Evolutionary conservation across 2,329 filamentous ascomycete genomes (phyloP).

Genomic region (Fusarium pseudograminearum): DNA sequence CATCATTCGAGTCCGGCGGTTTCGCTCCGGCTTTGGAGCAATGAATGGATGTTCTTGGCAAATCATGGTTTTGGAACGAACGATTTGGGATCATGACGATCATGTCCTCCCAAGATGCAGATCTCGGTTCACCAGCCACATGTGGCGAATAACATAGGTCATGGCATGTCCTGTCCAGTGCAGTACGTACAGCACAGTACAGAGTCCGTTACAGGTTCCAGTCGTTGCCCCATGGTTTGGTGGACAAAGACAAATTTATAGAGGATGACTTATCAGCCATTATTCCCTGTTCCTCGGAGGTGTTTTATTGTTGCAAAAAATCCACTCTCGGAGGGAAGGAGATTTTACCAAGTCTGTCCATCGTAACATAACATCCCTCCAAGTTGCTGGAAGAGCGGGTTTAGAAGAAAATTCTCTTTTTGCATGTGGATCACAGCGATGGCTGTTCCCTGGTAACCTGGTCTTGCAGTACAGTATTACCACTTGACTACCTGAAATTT

Average conservation of each 20-base stretch:
- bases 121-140: conserved; percentile 31
- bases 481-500: conserved; percentile 2
- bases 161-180: background rate
- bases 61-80: conserved; percentile 24
- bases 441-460: background rate
- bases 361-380: background rate
- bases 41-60: conserved; percentile 8
- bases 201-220: background rate
- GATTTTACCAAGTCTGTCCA: background rate
- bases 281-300: background rate
- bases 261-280: background rate
- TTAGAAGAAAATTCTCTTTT: conserved; percentile 9
- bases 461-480: background rate
- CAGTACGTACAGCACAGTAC: background rate
- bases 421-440: conserved; percentile 8
- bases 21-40: conserved; percentile 33
- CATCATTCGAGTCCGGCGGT: conserved; percentile 40
- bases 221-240: background rate
- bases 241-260: background rate
- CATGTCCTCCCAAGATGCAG: conserved; percentile 13
- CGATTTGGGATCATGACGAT: conserved; percentile 22
- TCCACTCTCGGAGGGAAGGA: background rate
- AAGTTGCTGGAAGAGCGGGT: background rate
- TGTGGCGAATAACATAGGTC: conserved; percentile 7
- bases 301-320: background rate